Base-by-base conservation (phyloP, 768 basidiomycete genomes). In the Suillus variegatus region DNA sequence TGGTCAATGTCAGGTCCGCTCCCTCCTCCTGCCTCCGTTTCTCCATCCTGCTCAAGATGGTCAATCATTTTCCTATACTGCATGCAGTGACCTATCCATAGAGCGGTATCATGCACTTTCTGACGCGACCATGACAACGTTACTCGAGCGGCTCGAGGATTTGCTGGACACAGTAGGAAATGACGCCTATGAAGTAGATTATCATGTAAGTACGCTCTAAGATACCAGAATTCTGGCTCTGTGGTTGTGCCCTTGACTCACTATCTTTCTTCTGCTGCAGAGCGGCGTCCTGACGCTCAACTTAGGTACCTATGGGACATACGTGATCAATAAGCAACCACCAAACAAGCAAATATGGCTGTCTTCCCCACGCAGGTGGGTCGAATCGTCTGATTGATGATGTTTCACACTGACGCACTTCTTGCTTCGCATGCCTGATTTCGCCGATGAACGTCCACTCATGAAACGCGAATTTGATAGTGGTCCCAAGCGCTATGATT, bases 331-430 rank as follows among this genome's bases (percentile, higher is more conserved):
- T 79, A 97, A 97, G 81, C 95, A 97, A 74, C 95, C 95, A 13
- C 95, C 95, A 7, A 97, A 97, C 75, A 94, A 94, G 79, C 95
- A 97, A 74, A 97, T 97, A 70, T 97, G 95, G 95, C 82, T 97
- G 22, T 95, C 94, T 5, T 94, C 92, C 10, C 95, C 95, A 0
- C 75, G 87, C 69, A 94, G 93, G 95, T 94, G 68, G 46, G 81
- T 74, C 41, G 49, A 20, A 54, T 65, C 18, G 6, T 18, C 10
- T 28, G 18, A 41, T 25, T 16, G 57, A 25, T 41, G 7, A 54
- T 41, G 60, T 68, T 58, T 67, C 56, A 44, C 51, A 55, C 65
- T 41, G 28, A 28, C 40, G 16, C n/a, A 57, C 36, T 56, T 54
- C 22, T 28, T 52, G 25, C 44, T 22, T 38, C 32, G 47, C 28